Conservation (phyloP, 1,284 basidiomycete genomes). For the Malassezia psittaci region DNA sequence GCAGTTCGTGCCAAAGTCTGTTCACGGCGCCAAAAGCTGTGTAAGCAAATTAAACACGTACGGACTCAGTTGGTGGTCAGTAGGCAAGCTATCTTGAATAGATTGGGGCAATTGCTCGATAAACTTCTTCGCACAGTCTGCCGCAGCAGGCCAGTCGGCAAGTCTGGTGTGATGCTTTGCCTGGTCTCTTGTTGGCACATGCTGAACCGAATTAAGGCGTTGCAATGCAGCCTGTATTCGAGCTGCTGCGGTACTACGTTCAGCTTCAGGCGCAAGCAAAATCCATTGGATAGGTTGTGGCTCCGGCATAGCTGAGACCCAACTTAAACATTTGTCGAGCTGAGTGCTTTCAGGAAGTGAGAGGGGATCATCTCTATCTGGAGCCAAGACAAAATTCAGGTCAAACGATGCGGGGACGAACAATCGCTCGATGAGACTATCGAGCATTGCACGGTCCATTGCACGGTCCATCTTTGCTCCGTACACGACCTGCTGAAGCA, state of each 20-base stretch:
- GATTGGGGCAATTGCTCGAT: neutral
- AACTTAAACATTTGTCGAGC: constrained; percentile 39
- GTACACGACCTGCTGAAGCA: constrained; percentile 42
- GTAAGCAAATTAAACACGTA: constrained; percentile 10
- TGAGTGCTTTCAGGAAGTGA: constrained; percentile 40
- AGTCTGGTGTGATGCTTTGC: neutral
- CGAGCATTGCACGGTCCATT: constrained; percentile 40
- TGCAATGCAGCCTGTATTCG: constrained; percentile 30
- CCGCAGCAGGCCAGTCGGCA: neutral
- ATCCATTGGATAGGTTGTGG: constrained; percentile 46
- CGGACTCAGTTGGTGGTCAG: neutral
- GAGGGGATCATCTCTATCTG: constrained; percentile 25
- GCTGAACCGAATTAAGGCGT: constrained; percentile 40
- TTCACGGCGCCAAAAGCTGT: constrained; percentile 46
- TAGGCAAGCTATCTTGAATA: constrained; percentile 12
- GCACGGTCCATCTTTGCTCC: constrained; percentile 44
- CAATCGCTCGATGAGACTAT: constrained; percentile 41
- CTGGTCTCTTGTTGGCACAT: constrained; percentile 20
- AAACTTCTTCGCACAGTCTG: neutral
- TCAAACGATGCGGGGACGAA: constrained; percentile 44
- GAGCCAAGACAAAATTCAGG: constrained; percentile 32
- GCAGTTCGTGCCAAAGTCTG: constrained; percentile 25
- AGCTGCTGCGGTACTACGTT: constrained; percentile 40
- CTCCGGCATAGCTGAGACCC: constrained; percentile 40
- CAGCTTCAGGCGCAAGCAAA: constrained; percentile 39